Evolutionary conservation across 163 green algal species (phyloP), one percentile per base, ranked within the genome.

Genomic region (Trebouxiophyceae sp.): DNA sequence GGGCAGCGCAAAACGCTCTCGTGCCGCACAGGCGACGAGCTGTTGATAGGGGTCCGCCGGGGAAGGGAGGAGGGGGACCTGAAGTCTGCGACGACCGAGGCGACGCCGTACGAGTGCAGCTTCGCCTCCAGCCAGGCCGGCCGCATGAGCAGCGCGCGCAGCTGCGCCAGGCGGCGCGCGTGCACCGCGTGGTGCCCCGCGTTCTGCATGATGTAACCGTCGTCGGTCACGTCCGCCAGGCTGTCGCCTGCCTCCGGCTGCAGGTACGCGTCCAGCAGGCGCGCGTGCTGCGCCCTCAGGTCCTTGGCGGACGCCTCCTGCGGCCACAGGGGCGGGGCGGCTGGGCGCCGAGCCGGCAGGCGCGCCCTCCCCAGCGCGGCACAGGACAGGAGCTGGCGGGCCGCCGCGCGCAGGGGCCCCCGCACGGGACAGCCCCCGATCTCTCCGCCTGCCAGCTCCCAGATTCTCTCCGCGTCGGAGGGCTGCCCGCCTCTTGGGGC

Each of bases 121-220:
- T 95, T 94, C 32, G 68, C 59, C 62, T 91, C 82, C 75, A 95
- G 78, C 87, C 87, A 95, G 29, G 59, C 57, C 1, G 87, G 81
- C 50, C 87, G 76, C 8, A 73, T 69, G 26, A 95, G 75, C 75
- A 94, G 71, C 27, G 20, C 45, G 22, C 62, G 60, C 46, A 88
- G 72, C 33, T 81, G 45, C 6, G 56, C 56, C 44, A 80, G 57
- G 55, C 67, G 65, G 31, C 73, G 73, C 4, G 75, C 79, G 0
- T 65, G 75, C 26, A 86, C 57, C 33, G 92, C 61, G 74, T 95
- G 88, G 74, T 92, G 77, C 4, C 78, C 79, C 24, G 90, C 56
- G 54, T 85, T 84, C 45, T 70, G 69, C 57, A 88, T 69, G 34
- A 87, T 72, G 71, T 89, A 89, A 20, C 77, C 71, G 56, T 89